Evolutionary conservation across 345 rosid species (phyloP).

Genomic region (Arabis hirsuta): DNA sequence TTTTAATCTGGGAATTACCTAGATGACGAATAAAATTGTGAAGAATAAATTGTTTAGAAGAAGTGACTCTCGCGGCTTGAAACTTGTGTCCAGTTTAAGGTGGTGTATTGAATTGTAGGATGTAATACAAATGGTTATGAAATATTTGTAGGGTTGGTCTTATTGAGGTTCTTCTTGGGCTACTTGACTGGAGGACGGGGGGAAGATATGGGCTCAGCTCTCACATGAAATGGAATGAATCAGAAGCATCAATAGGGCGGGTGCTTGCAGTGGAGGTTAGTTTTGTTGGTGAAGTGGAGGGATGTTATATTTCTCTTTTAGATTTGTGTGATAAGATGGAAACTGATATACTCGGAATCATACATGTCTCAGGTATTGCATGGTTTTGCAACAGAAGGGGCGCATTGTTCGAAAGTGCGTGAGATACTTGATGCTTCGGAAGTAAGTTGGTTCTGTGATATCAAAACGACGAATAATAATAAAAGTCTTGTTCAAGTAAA

Average conservation of each 20-base stretch:
- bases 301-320: neutral
- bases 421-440: conserved; percentile 88
- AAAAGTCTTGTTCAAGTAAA: neutral
- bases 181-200: conserved; percentile 97
- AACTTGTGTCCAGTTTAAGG: neutral
- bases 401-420: conserved; percentile 85
- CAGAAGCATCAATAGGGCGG: conserved; percentile 96
- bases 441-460: conserved; percentile 58
- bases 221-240: conserved; percentile 99
- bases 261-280: conserved; percentile 97
- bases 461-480: neutral
- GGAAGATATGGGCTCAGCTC: conserved; percentile 86
- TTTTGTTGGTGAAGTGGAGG: conserved; percentile 1
- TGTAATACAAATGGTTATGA: conserved; percentile 3
- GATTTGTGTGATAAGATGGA: neutral
- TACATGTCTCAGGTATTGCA: conserved; percentile 71
- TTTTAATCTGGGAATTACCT: neutral
- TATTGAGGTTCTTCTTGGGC: conserved; percentile 92
- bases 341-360: neutral
- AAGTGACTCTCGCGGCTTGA: neutral
- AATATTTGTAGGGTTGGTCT: conserved; percentile 78
- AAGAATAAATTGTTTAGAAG: neutral
- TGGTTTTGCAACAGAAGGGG: conserved; percentile 97
- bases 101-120: neutral
- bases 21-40: neutral